phyloP scores from a whole-genome alignment of 2,329 filamentous ascomycete genomes.

The Diaporthe sp. region DNA sequence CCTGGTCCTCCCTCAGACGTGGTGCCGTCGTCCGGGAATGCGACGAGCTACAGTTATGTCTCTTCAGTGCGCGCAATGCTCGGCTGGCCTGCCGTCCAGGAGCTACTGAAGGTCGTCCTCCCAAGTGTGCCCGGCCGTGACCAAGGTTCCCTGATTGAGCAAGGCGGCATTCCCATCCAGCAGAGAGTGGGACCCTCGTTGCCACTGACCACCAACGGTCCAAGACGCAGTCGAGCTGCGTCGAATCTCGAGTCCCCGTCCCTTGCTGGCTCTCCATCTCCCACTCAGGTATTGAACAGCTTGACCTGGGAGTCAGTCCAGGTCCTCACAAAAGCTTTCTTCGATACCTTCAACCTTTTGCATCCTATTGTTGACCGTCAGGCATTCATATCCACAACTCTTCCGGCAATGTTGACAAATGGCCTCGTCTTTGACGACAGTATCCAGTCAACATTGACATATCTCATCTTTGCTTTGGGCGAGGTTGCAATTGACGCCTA shows the following conservation, averaged over 20 bases:
- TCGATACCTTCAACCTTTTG: constrained; percentile 71
- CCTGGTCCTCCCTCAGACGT: not conserved
- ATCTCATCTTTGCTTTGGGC: constrained; percentile 71
- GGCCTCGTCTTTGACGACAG: constrained; percentile 62
- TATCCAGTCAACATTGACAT: constrained; percentile 63
- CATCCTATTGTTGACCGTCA: constrained; percentile 72
- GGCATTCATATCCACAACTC: constrained; percentile 62
- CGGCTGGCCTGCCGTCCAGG: constrained; percentile 61
- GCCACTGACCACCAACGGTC: constrained; percentile 42
- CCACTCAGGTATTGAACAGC: constrained; percentile 34
- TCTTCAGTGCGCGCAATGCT: constrained; percentile 65
- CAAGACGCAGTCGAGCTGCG: constrained; percentile 36
- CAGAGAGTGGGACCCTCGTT: constrained; percentile 47
- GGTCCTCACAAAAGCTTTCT: constrained; percentile 66
- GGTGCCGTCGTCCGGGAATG: not conserved
- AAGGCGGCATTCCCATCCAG: constrained; percentile 54
- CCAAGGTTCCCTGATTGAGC: constrained; percentile 48
- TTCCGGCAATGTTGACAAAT: constrained; percentile 60
- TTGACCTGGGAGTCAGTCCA: constrained; percentile 65
- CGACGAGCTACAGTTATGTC: constrained; percentile 49
- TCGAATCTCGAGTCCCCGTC: constrained; percentile 16
- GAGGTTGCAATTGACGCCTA: constrained; percentile 68
- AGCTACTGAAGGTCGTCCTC: constrained; percentile 53
- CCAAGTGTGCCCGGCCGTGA: constrained; percentile 51
- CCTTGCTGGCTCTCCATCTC: constrained; percentile 17